phyloP scores from a whole-genome alignment of 2,329 filamentous ascomycete species.

The Trichophyton rubrum region DNA sequence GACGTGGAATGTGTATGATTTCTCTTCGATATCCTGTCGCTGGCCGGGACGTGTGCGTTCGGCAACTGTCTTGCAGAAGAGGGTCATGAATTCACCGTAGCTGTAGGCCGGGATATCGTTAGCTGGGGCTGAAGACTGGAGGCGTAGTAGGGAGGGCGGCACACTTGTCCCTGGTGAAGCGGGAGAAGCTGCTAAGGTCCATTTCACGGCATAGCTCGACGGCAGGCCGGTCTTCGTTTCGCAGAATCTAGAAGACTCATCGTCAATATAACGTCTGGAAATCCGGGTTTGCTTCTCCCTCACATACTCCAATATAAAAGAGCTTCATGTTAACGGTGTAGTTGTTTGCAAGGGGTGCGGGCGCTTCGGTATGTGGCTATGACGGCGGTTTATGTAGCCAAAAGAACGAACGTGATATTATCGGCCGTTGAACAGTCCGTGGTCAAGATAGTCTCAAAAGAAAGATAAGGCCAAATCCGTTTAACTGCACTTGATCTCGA shows the following conservation, averaged over 20 bases:
- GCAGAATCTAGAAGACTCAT: slow-evolving; percentile 50
- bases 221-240: slow-evolving; percentile 64
- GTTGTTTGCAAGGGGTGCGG: neutral
- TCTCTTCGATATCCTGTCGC: slow-evolving; percentile 52
- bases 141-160: slow-evolving; percentile 14
- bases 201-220: slow-evolving; percentile 65
- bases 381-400: neutral
- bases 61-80: slow-evolving; percentile 78
- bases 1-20: slow-evolving; percentile 50
- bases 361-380: neutral
- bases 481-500: no score
- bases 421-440: neutral
- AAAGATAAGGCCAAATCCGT: no score
- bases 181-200: slow-evolving; percentile 64
- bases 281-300: neutral
- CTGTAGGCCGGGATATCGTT: slow-evolving; percentile 20
- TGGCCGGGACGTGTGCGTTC: slow-evolving; percentile 66
- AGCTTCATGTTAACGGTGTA: slow-evolving; percentile 58
- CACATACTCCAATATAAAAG: slow-evolving; percentile 70
- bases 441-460: no score
- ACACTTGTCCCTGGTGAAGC: slow-evolving; percentile 64
- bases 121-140: neutral
- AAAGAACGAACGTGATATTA: neutral
- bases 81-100: slow-evolving; percentile 60
- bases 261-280: neutral